phyloP scores from a whole-genome alignment of 2,329 filamentous ascomycete species.

The Diaporthe nobilis region DNA sequence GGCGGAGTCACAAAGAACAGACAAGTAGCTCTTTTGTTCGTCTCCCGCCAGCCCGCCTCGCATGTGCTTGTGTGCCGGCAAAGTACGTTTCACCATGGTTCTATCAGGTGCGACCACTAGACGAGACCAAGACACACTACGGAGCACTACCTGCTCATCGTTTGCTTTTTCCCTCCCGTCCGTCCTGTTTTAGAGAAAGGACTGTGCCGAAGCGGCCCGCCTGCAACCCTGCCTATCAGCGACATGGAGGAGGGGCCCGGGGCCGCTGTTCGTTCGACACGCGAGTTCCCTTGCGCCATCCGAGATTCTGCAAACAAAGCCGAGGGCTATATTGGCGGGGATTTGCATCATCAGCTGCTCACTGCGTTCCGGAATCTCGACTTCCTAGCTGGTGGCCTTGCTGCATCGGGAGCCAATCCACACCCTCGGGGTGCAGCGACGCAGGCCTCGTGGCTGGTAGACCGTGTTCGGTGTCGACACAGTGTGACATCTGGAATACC shows the following conservation, averaged over 20 bases:
- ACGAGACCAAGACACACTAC: slow-evolving; percentile 32
- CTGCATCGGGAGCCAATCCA: slow-evolving; percentile 29
- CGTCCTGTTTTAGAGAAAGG: slow-evolving; percentile 35
- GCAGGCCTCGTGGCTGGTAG: slow-evolving; percentile 27
- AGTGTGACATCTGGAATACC: slow-evolving; percentile 25
- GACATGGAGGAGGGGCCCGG: slow-evolving; percentile 22
- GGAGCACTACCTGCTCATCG: slow-evolving; percentile 19
- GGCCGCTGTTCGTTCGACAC: slow-evolving; percentile 19
- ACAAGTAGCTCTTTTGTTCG: slow-evolving; percentile 26
- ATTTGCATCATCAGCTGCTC: slow-evolving; percentile 33
- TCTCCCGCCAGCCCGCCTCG: slow-evolving; percentile 6
- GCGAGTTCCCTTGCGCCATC: slow-evolving; percentile 23
- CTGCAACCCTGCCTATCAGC: slow-evolving; percentile 32
- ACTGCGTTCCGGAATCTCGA: slow-evolving; percentile 18
- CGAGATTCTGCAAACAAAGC: slow-evolving; percentile 31
- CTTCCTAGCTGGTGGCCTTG: slow-evolving; percentile 21
- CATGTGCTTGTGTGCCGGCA: slow-evolving; percentile 23
- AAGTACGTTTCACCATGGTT: slow-evolving; percentile 20
- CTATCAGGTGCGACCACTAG: slow-evolving; percentile 30
- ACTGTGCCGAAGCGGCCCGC: slow-evolving; percentile 40
- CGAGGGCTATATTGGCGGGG: slow-evolving; percentile 25
- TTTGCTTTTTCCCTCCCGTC: slow-evolving; percentile 32
- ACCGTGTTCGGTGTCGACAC: slow-evolving; percentile 18
- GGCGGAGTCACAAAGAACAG: slow-evolving; percentile 28
- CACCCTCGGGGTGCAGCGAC: slow-evolving; percentile 23